Percentiles rank a stretch among this genome's conserved stretches.
These are phyloP conservation scores for Plicaturopsis crispa DNA, from an alignment of 768 basidiomycete species.

Conservation along the genomic window DNA sequence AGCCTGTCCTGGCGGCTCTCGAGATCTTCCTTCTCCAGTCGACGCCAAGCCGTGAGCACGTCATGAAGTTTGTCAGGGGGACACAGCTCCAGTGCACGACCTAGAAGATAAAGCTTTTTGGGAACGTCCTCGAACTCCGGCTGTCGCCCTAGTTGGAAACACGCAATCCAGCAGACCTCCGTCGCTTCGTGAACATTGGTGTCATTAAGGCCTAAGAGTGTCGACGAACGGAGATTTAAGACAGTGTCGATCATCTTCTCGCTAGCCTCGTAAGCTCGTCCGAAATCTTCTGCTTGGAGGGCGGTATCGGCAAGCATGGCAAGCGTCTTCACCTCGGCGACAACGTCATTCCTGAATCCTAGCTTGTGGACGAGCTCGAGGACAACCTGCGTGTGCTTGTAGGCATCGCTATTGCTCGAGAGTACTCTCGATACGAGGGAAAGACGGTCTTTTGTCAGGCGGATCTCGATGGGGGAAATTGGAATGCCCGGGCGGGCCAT, in stretches of 20 bases:
- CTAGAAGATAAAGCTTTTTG: conserved; percentile 65
- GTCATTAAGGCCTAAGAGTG: conserved; percentile 23
- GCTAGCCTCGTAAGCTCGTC: conserved; percentile 62
- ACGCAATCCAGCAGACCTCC: conserved; percentile 86
- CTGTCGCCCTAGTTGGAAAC: conserved; percentile 82
- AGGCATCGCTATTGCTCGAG: conserved; percentile 77
- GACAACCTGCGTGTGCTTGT: conserved; percentile 87
- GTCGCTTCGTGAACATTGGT: conserved; percentile 47
- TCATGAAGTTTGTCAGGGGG: conserved; percentile 74
- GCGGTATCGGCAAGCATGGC: conserved; percentile 92
- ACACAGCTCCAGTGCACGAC: conserved; percentile 79
- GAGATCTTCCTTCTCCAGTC: conserved; percentile 61
- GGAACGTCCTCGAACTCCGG: conserved; percentile 63
- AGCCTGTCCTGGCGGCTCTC: conserved; percentile 39
- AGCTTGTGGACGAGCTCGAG: conserved; percentile 87
- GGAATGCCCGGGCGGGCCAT: conserved; percentile 65
- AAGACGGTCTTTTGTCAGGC: conserved; percentile 83
- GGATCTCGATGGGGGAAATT: conserved; percentile 89
- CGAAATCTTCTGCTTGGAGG: conserved; percentile 74
- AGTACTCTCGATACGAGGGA: conserved; percentile 83
- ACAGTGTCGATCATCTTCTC: conserved; percentile 66
- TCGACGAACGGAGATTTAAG: conserved; percentile 33
- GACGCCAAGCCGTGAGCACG: conserved; percentile 72
- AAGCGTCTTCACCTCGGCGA: conserved; percentile 75
- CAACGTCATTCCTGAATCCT: conserved; percentile 61